These are phyloP conservation scores for Leptographium galeiforme DNA, from an alignment of 2,329 filamentous ascomycete genomes.

Conservation along the genomic window DNA sequence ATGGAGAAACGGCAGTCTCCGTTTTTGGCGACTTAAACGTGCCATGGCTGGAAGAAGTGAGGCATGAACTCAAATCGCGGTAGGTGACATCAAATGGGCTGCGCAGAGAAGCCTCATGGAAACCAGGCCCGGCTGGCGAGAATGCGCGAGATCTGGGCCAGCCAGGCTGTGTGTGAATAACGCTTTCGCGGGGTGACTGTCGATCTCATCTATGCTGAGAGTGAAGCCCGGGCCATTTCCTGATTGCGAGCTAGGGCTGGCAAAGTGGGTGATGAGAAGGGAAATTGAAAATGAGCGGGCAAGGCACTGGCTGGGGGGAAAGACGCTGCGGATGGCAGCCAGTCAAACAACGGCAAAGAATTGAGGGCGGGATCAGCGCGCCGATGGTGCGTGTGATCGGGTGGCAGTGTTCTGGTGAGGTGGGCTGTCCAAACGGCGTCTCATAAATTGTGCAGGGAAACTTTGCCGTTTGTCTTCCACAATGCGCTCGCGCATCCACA, in stretches of 20 bases:
- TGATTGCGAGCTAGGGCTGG: neutral
- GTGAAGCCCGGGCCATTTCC: neutral
- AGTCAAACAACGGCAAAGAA: neutral
- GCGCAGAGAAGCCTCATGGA: neutral
- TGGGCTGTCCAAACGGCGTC: neutral
- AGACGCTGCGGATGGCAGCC: neutral
- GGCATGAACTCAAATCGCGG: neutral
- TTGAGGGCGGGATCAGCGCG: neutral
- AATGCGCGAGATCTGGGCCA: neutral
- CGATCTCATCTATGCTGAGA: neutral
- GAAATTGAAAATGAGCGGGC: neutral
- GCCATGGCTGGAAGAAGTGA: neutral
- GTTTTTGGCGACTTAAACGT: constrained; percentile 1
- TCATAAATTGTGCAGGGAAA: neutral
- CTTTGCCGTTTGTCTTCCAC: neutral
- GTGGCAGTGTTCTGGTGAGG: neutral
- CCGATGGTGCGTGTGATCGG: neutral
- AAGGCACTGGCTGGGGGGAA: neutral
- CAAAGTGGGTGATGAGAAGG: neutral
- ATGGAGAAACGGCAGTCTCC: constrained; percentile 36
- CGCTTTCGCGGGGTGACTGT: neutral
- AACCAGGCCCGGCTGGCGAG: neutral
- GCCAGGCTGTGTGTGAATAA: neutral
- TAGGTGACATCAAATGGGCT: neutral
- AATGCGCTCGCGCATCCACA: constrained; percentile 1